Evolutionary conservation across 2,329 filamentous ascomycete species (phyloP).

Genomic region (Alternaria sp.): DNA sequence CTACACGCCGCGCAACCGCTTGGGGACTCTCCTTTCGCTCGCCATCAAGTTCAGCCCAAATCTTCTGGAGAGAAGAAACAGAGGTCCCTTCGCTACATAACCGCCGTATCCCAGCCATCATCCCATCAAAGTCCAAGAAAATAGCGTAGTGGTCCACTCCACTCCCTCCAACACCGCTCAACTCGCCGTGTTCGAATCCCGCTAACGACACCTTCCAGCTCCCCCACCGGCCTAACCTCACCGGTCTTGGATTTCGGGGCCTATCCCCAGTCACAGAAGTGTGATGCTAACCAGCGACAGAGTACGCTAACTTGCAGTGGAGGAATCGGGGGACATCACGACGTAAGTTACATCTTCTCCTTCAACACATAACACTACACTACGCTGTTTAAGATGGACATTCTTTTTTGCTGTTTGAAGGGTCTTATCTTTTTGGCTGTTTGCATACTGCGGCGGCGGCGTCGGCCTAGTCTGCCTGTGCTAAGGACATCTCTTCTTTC

Average conservation of each 20-base stretch:
- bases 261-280: neutral
- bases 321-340: neutral
- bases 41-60: neutral
- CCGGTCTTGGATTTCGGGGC: neutral
- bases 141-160: neutral
- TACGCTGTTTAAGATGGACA: neutral
- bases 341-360: neutral
- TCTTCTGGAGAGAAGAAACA: neutral
- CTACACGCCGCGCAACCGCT: neutral
- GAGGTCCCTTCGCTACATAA: neutral
- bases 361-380: neutral
- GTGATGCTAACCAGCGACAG: neutral
- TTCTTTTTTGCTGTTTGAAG: neutral
- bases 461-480: neutral
- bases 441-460: neutral
- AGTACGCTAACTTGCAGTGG: neutral
- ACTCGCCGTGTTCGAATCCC: neutral
- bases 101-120: neutral
- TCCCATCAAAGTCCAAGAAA: neutral
- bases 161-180: neutral
- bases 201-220: neutral
- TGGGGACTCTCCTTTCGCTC: neutral
- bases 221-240: neutral
- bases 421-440: neutral
- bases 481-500: neutral